Conservation (phyloP, 306 rosid species). For the Quercus engelmannii region DNA sequence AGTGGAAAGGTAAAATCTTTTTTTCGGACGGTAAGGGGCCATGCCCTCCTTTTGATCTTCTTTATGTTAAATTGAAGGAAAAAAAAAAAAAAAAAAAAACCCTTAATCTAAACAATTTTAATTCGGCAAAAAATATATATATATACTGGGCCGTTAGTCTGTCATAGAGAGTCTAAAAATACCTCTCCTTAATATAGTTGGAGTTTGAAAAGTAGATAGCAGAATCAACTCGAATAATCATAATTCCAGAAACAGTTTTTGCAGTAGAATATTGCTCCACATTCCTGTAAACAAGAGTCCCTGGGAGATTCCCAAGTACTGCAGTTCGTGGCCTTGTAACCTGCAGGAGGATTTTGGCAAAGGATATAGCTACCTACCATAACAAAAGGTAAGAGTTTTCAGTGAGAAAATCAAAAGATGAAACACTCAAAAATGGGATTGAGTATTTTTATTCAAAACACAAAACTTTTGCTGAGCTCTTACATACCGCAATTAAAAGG, state of each 20-base stretch:
- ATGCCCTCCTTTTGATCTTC: too few species aligned
- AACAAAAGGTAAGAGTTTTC: neutral
- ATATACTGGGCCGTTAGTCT: too few species aligned
- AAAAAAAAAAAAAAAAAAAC: too few species aligned
- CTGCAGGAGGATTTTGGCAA: slow-evolving; percentile 70
- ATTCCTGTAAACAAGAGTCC: slow-evolving; percentile 56
- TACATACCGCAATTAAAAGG: slow-evolving; percentile 59
- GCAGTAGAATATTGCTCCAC: slow-evolving; percentile 68
- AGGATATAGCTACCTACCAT: slow-evolving; percentile 64
- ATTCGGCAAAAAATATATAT: too few species aligned
- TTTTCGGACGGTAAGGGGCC: too few species aligned
- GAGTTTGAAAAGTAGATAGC: slow-evolving; percentile 86
- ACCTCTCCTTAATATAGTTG: slow-evolving; percentile 86
- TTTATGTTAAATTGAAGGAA: too few species aligned
- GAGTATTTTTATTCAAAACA: neutral
- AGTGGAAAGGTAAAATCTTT: too few species aligned
- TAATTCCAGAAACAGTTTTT: slow-evolving; percentile 43
- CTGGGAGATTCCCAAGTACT: slow-evolving; percentile 69
- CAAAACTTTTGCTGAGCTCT: neutral
- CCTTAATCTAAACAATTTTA: too few species aligned
- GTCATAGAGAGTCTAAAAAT: neutral
- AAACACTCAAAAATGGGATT: neutral
- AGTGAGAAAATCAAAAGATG: neutral
- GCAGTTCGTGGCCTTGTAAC: slow-evolving; percentile 82
- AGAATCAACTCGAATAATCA: slow-evolving; percentile 79